These are phyloP conservation scores for Solanum boliviense DNA, from an alignment of 257 asterid genomes.

Conservation along the genomic window DNA sequence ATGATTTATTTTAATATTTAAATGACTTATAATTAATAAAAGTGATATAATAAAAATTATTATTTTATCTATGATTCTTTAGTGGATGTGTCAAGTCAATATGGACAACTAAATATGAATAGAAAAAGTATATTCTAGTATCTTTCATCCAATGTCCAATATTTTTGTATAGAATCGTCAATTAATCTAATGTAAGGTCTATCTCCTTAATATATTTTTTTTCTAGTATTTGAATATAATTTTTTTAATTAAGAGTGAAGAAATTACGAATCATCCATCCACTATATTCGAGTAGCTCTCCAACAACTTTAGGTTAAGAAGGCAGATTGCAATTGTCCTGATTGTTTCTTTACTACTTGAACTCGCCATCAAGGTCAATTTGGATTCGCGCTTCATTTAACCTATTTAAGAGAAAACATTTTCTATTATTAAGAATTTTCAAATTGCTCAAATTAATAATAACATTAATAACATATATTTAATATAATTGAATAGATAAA, in stretches of 20 bases:
- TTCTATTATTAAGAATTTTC: not conserved
- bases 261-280: not conserved
- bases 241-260: not conserved
- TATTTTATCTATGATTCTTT: no score
- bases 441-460: no score
- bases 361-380: not conserved
- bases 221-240: not conserved
- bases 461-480: no score
- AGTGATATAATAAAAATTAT: not conserved
- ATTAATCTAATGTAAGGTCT: accelerated
- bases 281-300: not conserved
- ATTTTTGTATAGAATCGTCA: no score
- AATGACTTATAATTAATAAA: no score
- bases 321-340: not conserved
- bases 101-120: not conserved
- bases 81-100: not conserved
- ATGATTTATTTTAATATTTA: no score
- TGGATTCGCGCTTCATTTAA: not conserved
- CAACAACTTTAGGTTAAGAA: not conserved
- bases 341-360: not conserved
- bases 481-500: no score
- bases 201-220: not conserved
- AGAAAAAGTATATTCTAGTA: not conserved
- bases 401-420: not conserved
- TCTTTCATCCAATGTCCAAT: not conserved